Evolutionary conservation across 1,284 basidiomycete species (phyloP).

Genomic region (Malassezia nana): DNA sequence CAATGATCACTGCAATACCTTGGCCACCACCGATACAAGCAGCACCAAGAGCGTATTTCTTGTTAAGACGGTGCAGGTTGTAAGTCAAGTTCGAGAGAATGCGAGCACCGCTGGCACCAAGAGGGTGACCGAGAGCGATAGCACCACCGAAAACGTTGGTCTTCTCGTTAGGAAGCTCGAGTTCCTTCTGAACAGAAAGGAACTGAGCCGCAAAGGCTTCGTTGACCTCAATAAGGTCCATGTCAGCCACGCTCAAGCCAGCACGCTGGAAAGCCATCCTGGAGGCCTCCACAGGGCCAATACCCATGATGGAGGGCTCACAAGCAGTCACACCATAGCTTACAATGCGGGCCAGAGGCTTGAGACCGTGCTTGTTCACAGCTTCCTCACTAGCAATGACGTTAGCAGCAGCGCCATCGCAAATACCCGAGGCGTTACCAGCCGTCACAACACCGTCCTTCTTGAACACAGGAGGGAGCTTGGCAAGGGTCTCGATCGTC

Average conservation of each 20-base stretch:
- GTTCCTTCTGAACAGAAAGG: conserved; percentile 77
- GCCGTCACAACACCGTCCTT: conserved; percentile 79
- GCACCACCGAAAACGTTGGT: conserved; percentile 54
- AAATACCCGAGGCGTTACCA: conserved; percentile 89
- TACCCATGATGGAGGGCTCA: conserved; percentile 55
- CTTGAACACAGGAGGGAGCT: conserved; percentile 77
- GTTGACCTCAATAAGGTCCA: conserved; percentile 56
- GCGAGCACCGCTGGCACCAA: conserved; percentile 54
- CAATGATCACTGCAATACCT: conserved; percentile 50
- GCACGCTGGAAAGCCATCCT: conserved; percentile 48
- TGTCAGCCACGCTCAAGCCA: conserved; percentile 50
- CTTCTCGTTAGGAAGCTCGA: conserved; percentile 58
- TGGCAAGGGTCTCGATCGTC: conserved; percentile 80
- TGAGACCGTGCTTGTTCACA: conserved; percentile 70
- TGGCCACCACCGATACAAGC: conserved; percentile 55
- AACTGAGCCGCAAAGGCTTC: conserved; percentile 90
- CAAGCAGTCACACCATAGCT: conserved; percentile 56
- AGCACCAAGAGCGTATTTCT: conserved; percentile 54
- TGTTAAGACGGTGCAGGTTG: conserved; percentile 53
- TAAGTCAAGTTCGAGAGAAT: conserved; percentile 54
- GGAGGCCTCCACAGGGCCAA: conserved; percentile 54
- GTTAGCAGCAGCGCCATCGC: conserved; percentile 93
- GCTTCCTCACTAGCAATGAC: conserved; percentile 85
- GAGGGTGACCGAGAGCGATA: conserved; percentile 54
- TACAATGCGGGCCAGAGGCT: conserved; percentile 79